Evolutionary conservation across 352 stramenopile species (phyloP), one percentile per base, ranked within the genome.

Genomic region (Globisporangium uncinulatum): DNA sequence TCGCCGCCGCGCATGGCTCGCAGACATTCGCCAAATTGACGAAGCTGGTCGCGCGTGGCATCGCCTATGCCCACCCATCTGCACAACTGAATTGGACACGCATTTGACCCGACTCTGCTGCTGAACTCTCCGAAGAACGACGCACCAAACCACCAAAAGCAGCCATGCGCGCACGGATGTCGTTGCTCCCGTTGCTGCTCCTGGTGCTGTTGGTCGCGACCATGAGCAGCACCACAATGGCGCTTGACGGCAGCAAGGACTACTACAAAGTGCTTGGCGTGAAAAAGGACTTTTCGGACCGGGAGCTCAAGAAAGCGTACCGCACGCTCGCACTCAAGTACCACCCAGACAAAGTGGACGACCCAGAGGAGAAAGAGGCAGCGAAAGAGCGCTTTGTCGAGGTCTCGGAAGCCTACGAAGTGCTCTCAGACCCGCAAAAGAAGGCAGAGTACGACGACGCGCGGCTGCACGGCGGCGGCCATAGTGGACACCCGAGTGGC

Each of bases 361-460:
- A 94, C 55, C 73, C 76, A 6, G 70, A 86, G 37, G 85, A 94
- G 47, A 87, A 95, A 51, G 87, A 96, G 41, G 44, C 61, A 11
- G 87, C 90, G n/a, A 91, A 94, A 50, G 73, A 94, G 53, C 94
- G 93, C 65, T 98, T 98, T 62, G 89, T 97, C 21, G 79, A 96
- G 51, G 87, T 97, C 37, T 94, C 76, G 19, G 86, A 96, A 56
- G 92, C 92, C 4, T 98, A 97, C 63, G 87, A 97, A 58, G 88
- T 97, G 59, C 82, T 98, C 19, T 95, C 85, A 14, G 92, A 98
- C 54, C 67, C 85, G 45, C 67, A 94, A 14, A 94, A 96, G 69
- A 76, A 89, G 44, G 71, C 92, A 8, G 86, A 94, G 39, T 98
- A 97, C 67, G 92, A 98, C 62, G 71, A 96, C 36, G 77, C 74